Percentiles rank a stretch among this genome's conserved stretches.
Conservation (phyloP, 169 alveolate species). For the Amoebophrya sp. region DNA sequence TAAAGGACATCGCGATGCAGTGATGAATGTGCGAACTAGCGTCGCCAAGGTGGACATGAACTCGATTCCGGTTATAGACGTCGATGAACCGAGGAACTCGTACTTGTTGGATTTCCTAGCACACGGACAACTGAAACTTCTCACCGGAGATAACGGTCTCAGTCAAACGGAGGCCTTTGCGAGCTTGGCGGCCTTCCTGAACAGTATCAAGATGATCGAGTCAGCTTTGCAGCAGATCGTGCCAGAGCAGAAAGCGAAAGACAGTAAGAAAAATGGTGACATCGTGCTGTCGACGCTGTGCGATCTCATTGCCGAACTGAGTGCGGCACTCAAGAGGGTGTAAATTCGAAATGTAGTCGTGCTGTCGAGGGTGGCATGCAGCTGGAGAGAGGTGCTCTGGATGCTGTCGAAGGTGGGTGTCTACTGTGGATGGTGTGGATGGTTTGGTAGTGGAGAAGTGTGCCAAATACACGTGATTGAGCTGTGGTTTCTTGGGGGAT, state of each 20-base stretch:
- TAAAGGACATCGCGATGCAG: background rate
- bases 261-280: background rate
- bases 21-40: background rate
- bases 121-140: background rate
- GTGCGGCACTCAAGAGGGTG: background rate
- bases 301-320: background rate
- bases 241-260: background rate
- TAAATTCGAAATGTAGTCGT: background rate
- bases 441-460: too few relatives aligned
- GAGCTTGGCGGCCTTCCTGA: background rate
- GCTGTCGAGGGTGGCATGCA: too few relatives aligned
- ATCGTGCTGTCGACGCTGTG: background rate
- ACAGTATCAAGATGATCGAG: background rate
- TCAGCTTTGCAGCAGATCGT: background rate
- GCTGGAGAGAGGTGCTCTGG: too few relatives aligned
- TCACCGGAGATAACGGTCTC: background rate
- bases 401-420: too few relatives aligned
- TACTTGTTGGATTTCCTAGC: background rate
- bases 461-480: too few relatives aligned
- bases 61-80: background rate
- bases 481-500: too few relatives aligned
- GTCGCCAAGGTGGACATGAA: background rate
- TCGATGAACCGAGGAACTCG: background rate
- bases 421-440: too few relatives aligned
- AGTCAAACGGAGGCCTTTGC: background rate